These are phyloP conservation scores for Triticum timopheevii DNA, from an alignment of 176 grass and related monocot genomes.

Conservation along the genomic window DNA sequence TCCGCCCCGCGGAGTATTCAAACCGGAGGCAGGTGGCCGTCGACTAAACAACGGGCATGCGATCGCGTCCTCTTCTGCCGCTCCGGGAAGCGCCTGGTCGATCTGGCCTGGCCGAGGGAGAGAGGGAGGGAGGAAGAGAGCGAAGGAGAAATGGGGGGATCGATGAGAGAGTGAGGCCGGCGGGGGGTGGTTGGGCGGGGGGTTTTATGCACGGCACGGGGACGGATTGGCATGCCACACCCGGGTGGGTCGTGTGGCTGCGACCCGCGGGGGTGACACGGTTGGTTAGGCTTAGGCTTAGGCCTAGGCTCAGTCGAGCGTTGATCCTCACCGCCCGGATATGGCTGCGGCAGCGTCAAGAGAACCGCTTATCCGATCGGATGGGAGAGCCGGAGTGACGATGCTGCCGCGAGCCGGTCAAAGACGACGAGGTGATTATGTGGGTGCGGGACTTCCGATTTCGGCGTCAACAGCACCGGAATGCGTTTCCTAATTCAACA, in stretches of 20 bases:
- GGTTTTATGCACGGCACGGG: slow-evolving; percentile 6
- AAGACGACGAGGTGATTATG: neutral
- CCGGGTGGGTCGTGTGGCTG: slow-evolving; percentile 33
- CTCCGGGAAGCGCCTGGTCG: neutral
- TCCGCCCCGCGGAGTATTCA: neutral
- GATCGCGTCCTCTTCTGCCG: no score
- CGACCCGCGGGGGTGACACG: neutral
- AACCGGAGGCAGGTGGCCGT: neutral
- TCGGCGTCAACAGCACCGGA: no score
- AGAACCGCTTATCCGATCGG: neutral
- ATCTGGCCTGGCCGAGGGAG: neutral
- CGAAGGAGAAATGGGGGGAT: neutral
- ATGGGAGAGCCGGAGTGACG: neutral
- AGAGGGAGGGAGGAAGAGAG: neutral
- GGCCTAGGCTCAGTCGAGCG: neutral
- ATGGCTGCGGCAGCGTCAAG: neutral
- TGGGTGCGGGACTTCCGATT: no score
- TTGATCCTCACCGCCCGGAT: neutral
- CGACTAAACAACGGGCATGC: neutral
- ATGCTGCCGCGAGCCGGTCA: neutral
- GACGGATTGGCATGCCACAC: neutral
- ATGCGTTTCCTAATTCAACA: no score
- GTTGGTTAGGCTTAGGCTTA: neutral
- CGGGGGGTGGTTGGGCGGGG: slow-evolving; percentile 16
- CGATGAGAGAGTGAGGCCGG: neutral